Evolutionary conservation across 345 rosid genomes (phyloP).

Genomic region (Hypericum perforatum): DNA sequence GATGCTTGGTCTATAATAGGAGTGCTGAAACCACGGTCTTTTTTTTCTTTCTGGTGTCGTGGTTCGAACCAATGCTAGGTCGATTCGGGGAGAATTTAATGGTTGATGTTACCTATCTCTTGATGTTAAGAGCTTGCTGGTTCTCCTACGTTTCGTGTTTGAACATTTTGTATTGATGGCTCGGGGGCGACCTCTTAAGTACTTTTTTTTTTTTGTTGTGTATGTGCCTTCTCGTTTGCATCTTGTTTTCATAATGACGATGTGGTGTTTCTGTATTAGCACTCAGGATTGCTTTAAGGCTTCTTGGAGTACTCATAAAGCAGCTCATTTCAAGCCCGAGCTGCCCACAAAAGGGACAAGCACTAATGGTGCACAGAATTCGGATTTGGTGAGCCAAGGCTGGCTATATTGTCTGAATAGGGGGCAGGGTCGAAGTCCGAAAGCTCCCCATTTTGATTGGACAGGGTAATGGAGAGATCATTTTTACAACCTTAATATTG

Average conservation of each 20-base stretch:
- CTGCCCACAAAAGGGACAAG: slow-evolving; percentile 35
- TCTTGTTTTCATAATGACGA: slow-evolving; percentile 2
- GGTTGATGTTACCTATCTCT: too few species aligned
- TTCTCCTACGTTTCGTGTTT: too few species aligned
- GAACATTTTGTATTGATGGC: too few species aligned
- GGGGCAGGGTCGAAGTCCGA: slow-evolving; percentile 56
- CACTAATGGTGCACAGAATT: slow-evolving; percentile 28
- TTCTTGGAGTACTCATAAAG: slow-evolving; percentile 88
- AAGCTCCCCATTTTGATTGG: slow-evolving; percentile 82
- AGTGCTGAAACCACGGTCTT: too few species aligned
- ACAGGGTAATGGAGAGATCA: slow-evolving; percentile 53
- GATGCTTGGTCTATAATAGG: too few species aligned
- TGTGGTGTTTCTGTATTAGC: slow-evolving; percentile 22
- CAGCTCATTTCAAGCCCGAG: slow-evolving; percentile 71
- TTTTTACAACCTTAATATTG: too few species aligned
- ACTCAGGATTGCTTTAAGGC: slow-evolving; percentile 94
- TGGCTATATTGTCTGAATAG: slow-evolving; percentile 73
- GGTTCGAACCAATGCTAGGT: too few species aligned
- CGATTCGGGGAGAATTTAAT: too few species aligned
- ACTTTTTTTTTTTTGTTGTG: not conserved
- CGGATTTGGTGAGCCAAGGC: slow-evolving; percentile 39
- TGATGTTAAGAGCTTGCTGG: too few species aligned
- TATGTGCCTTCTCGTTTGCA: not conserved
- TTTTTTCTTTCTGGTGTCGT: too few species aligned
- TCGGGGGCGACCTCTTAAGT: too few species aligned